Conservation (phyloP, 495 filamentous ascomycete genomes). For the Penicillium fimorum region DNA sequence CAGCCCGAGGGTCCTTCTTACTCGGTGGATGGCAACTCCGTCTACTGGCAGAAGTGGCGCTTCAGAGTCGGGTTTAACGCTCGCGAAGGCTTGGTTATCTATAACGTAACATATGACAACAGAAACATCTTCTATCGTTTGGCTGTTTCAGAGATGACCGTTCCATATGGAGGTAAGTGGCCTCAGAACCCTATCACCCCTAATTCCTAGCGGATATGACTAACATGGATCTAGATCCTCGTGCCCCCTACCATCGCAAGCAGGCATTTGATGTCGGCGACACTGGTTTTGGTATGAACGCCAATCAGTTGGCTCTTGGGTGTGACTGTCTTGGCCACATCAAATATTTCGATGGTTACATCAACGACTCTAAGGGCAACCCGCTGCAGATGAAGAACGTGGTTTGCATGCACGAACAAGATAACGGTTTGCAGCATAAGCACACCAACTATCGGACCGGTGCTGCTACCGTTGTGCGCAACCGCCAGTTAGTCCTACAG, state of each 20-base stretch:
- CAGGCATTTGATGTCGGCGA: constrained; percentile 71
- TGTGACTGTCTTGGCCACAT: constrained; percentile 70
- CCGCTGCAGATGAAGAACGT: constrained; percentile 56
- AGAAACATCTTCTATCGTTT: constrained; percentile 68
- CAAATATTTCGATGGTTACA: constrained; percentile 60
- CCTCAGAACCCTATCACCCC: background rate
- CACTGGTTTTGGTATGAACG: constrained; percentile 61
- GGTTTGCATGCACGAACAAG: constrained; percentile 68
- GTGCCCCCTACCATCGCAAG: constrained; percentile 65
- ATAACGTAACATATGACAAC: constrained; percentile 67
- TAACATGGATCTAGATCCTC: constrained; percentile 54
- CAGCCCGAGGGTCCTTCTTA: constrained; percentile 80
- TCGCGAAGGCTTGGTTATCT: constrained; percentile 60
- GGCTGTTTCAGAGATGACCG: constrained; percentile 72
- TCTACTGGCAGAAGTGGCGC: constrained; percentile 68
- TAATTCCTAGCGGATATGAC: background rate
- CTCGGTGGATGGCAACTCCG: constrained; percentile 46
- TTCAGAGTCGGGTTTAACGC: constrained; percentile 66
- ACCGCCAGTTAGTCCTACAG: constrained; percentile 64
- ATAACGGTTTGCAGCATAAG: constrained; percentile 63
- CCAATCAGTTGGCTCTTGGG: constrained; percentile 65
- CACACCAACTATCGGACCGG: constrained; percentile 66
- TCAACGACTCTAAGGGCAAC: constrained; percentile 56
- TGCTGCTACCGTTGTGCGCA: constrained; percentile 58
- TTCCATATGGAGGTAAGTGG: constrained; percentile 51